A percentile compares a stretch with the other conserved stretches of the same genome.
These are phyloP conservation scores for Mortierella sp. DNA, from an alignment of 371 early-diverging fungal species.

Conservation along the genomic window DNA sequence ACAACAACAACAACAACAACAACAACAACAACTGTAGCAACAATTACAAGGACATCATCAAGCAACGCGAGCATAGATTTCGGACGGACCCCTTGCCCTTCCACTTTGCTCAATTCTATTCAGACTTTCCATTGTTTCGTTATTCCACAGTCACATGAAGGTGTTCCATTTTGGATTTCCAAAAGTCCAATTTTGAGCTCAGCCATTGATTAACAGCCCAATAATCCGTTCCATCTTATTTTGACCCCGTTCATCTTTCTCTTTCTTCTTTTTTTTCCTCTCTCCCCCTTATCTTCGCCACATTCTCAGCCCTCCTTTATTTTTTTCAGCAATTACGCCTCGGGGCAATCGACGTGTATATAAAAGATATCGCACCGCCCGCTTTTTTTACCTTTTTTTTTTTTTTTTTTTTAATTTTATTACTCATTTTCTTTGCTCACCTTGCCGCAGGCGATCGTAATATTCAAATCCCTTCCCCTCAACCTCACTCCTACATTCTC, in stretches of 20 bases:
- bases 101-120: constrained; percentile 1
- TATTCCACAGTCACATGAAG: not conserved
- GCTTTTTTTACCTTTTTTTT: constrained; percentile 4
- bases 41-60: not conserved
- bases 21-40: no score
- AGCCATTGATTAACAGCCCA: constrained; percentile 16
- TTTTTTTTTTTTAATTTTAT: not conserved
- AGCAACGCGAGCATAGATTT: not conserved
- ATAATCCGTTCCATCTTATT: not conserved
- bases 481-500: not conserved
- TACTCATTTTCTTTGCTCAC: not conserved
- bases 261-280: constrained; percentile 2
- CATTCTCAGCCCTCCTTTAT: not conserved
- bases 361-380: constrained; percentile 3
- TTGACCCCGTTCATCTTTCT: not conserved
- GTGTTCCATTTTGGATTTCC: constrained; percentile 45
- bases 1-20: not conserved
- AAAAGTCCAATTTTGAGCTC: constrained; percentile 52
- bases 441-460: not conserved
- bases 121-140: constrained; percentile 1
- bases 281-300: not conserved
- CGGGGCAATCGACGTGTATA: not conserved
- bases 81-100: not conserved
- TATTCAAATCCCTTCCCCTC: not conserved
- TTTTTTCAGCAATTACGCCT: not conserved